Conservation (phyloP, 345 rosid genomes). For the Iberis pinnata region DNA sequence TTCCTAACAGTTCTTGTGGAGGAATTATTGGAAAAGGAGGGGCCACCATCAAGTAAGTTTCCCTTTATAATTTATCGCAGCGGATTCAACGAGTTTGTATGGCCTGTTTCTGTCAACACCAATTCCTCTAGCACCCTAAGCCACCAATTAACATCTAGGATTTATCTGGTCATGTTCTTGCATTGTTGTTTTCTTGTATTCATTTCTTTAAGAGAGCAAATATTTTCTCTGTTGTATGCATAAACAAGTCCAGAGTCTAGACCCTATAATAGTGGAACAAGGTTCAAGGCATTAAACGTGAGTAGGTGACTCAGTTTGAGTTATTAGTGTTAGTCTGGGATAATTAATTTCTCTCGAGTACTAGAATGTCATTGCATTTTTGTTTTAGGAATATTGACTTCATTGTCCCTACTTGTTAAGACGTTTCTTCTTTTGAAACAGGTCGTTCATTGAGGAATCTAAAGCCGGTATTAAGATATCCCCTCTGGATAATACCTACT, state of each 20-base stretch:
- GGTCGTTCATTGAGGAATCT: slow-evolving; percentile 96
- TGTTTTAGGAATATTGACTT: slow-evolving; percentile 7
- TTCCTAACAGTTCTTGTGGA: slow-evolving; percentile 95
- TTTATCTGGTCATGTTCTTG: background rate
- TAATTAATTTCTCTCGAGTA: background rate
- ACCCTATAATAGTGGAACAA: too few species aligned
- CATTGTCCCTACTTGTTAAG: background rate
- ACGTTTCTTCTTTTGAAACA: slow-evolving; percentile 24
- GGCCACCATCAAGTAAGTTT: slow-evolving; percentile 80
- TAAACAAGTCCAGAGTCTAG: background rate
- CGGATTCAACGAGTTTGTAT: background rate
- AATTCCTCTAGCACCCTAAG: background rate
- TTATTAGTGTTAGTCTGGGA: background rate
- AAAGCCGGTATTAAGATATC: slow-evolving; percentile 95
- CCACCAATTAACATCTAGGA: background rate
- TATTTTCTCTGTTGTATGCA: slow-evolving; percentile 11
- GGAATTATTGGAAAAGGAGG: slow-evolving; percentile 99
- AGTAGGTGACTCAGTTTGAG: too few species aligned
- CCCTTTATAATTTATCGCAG: background rate
- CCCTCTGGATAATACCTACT: slow-evolving; percentile 74
- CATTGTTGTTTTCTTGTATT: background rate
- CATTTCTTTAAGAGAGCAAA: background rate
- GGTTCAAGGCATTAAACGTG: too few species aligned
- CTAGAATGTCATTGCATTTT: background rate
- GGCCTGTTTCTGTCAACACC: background rate